Evolutionary conservation across 1,284 basidiomycete genomes (phyloP), one percentile per base, ranked within the genome.

Genomic region (Papiliotrema fonsecae): DNA sequence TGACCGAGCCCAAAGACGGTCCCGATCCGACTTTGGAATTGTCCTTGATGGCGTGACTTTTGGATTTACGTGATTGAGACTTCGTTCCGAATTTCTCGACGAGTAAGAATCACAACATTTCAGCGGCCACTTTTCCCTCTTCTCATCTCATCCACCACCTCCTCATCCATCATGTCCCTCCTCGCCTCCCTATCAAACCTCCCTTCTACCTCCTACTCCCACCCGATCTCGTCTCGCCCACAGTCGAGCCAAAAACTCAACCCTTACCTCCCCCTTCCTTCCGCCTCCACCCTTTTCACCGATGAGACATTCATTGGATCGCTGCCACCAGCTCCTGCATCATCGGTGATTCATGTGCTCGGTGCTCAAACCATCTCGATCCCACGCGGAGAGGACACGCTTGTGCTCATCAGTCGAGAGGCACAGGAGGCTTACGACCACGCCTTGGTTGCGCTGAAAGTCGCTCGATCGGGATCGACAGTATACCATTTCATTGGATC

Each of bases 401-500:
- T 81, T 60, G 77, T 84, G 54, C 50, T 88, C 40, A 77, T 85
- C 69, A 86, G 84, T 5, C 76, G 79, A 47, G 79, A 77, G 2
- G 71, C 81, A 2, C 80, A 84, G 64, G 79, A 86, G 58, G 84
- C 84, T 2, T 82, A 86, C 61, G 85, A 87, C 64, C 80, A 86
- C 60, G 81, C 83, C 11, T 70, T 88, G 16, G 76, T 88, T n/a
- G 85, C 84, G 22, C 79, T 82, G 47, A 79, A 81, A 41, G 73
- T 88, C 36, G 84, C 87, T 3, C 75, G 76, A 44, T 77, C 82
- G 56, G 76, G 77, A 48, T 79, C 77, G 44, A 78, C 81, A 2
- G 88, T 94, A 16, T 77, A 94, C 44, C 91, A 97, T 67, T 84
- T 82, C 37, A 92, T 91, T 55, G 56, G 61, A 68, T 82, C 85